Percentiles rank a stretch among this genome's conserved stretches.
These are phyloP conservation scores for Sanghuangporus weigelae DNA, from an alignment of 1,284 basidiomycete species.

Conservation along the genomic window DNA sequence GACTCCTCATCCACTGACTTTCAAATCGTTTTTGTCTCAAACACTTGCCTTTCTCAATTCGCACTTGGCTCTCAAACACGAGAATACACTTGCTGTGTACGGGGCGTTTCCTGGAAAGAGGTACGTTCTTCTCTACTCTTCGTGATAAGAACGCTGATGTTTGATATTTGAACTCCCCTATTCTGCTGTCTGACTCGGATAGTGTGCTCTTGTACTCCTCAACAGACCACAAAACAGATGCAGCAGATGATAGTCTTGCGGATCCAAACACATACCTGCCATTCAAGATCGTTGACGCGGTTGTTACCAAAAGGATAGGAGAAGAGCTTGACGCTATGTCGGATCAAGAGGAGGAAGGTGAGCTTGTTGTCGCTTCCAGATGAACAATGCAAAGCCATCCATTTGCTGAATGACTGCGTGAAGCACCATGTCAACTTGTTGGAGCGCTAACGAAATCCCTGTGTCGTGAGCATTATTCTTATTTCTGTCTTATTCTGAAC, in stretches of 20 bases:
- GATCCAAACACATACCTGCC: conserved; percentile 82
- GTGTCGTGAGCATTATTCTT: conserved; percentile 61
- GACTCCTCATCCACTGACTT: conserved; percentile 45
- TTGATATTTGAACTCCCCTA: conserved; percentile 8
- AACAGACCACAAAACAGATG: conserved; percentile 33
- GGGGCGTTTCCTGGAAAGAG: conserved; percentile 82
- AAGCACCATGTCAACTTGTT: conserved; percentile 72
- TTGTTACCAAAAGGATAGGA: conserved; percentile 58
- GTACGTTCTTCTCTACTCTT: conserved; percentile 33
- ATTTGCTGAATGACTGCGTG: conserved; percentile 2
- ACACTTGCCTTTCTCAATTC: conserved; percentile 90
- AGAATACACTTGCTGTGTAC: conserved; percentile 90
- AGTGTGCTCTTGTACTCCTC: conserved; percentile 77
- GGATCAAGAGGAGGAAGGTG: conserved; percentile 46
- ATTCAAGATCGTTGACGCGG: conserved; percentile 70
- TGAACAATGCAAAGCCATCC: conserved; percentile 3
- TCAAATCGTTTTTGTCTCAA: conserved; percentile 70
- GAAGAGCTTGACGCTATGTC: conserved; percentile 54
- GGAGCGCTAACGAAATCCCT: conserved; percentile 85
- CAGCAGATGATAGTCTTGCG: conserved; percentile 35
- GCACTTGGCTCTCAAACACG: conserved; percentile 86
- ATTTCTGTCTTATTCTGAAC: neutral
- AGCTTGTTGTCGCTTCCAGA: conserved; percentile 8
- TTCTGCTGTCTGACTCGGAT: conserved; percentile 8
- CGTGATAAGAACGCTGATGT: neutral